Evolutionary conservation across 805 yeast genomes (phyloP), one percentile per base, ranked within the genome.

Genomic region (Myxozyma sirexii): DNA sequence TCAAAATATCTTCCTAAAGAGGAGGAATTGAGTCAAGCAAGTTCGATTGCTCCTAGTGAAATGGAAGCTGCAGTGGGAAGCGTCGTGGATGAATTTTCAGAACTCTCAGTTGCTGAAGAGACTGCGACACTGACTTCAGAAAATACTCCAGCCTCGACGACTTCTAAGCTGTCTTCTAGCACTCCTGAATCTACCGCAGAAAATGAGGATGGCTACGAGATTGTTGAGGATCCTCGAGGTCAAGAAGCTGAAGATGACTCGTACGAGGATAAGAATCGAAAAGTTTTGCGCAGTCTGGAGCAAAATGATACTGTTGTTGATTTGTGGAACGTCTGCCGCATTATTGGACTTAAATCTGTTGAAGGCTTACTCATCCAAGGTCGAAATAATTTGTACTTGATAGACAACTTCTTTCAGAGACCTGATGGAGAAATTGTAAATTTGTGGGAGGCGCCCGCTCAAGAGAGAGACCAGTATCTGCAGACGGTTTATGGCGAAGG

Each of bases 331-430:
- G 84, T 88, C 0, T 83, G 92, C 56, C 83, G 84, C 50, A 82
- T 91, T 21, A 75, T 86, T 58, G 97, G 96, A 0, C 74, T 90
- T n/a, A 88, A 85, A 31, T 84, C 91, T 1, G 76, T 80, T 17
- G 96, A 90, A 68, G 88, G 93, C 15, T 77, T 90, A 39, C 74
- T 90, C 71, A 87, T 90, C 27, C 71, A 86, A 39, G 96, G 96
- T 0, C 74, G 78, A 2, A 75, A 78, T 3, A 85, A 86, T 67
- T 66, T 88, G 7, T 91, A 90, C 68, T 74, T 89, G 66, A 82
- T 87, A 56, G 88, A 84, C 59, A 83, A 84, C 67, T 90, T 85
- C 70, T 87, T 85, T 62, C 85, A 82, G 64, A 0, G 75, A 65
- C 64, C 74, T 75, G 63, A 82, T 78, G 56, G 85, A 75, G 65